Evolutionary conservation across 2,329 filamentous ascomycete genomes (phyloP), one percentile per base, ranked within the genome.

Genomic region (Colletotrichum navitas): DNA sequence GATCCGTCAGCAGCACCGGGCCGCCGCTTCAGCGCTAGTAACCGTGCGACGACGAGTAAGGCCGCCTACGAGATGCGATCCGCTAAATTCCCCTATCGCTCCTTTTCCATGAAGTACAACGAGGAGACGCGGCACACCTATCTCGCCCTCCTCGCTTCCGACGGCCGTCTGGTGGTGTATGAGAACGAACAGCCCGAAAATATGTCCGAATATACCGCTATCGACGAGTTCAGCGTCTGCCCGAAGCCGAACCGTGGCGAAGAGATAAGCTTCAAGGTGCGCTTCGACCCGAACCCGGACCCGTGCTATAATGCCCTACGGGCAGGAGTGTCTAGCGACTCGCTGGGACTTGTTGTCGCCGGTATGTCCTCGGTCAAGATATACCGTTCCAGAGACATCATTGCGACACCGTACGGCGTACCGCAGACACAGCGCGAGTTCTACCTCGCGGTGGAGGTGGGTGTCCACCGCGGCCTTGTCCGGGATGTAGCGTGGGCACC

Each of bases 401-500:
- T 86, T 73, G 84, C 82, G n/a, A 81, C 82, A 49, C 85, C 82
- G 62, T 86, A 86, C 73, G 90, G 84, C 66, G 85, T 85, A 49
- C 81, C 81, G 21, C 84, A 80, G 84, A 90, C 83, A 83, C 89
- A 79, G 84, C 93, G 93, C 73, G 92, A 94, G 71, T 97, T 98
- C 78, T 97, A 97, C 79, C 89, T 93, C 10, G 94, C 94, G 0
- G 91, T 92, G 26, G 92, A 94, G 78, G 84, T 98, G 21, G 85
- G 86, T 39, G 90, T 91, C 1, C 93, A 97, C 76, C 87, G 89
- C 10, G 91, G 91, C 0, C 86, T 98, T 49, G 93, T 98, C 8
- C 88, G 95, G 59, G 95, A 98, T 79, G 89, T 98, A 1, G 92
- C 94, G 2, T 99, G 96, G 96, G 94, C 95, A 1, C 93, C 94